phyloP scores from a whole-genome alignment of 805 yeast genomes.

The Suhomyces sp. region DNA sequence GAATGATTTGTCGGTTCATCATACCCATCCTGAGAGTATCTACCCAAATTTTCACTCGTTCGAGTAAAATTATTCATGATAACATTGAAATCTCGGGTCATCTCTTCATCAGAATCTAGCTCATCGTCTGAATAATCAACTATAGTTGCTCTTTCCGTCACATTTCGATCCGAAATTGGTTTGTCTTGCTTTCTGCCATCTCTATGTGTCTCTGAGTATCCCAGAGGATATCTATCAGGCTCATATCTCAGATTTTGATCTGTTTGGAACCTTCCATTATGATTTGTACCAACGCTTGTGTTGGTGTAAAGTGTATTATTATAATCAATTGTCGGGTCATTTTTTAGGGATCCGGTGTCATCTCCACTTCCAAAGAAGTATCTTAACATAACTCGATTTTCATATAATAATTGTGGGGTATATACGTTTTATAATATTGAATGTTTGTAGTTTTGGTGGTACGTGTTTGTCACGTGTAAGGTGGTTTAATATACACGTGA shows the following conservation, averaged over 20 bases:
- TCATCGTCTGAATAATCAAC: slow-evolving; percentile 8
- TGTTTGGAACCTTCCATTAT: too few relatives aligned
- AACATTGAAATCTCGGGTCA: slow-evolving; percentile 10
- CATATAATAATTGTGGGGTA: too few relatives aligned
- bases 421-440: too few relatives aligned
- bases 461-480: too few relatives aligned
- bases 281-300: too few relatives aligned
- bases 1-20: slow-evolving; percentile 10
- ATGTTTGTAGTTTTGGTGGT: too few relatives aligned
- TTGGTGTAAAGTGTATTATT: slow-evolving; percentile 21
- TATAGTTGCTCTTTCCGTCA: not conserved
- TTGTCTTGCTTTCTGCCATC: not conserved
- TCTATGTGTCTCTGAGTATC: too few relatives aligned
- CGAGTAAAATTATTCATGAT: slow-evolving; percentile 10
- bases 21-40: not conserved
- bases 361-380: slow-evolving; percentile 12
- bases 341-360: slow-evolving; percentile 20
- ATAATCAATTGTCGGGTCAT: slow-evolving; percentile 38
- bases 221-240: not conserved
- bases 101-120: slow-evolving; percentile 12
- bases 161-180: too few relatives aligned
- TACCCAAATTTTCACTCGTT: slow-evolving; percentile 2
- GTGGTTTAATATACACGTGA: too few relatives aligned
- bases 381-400: slow-evolving; percentile 10
- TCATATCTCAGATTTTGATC: too few relatives aligned